Base-by-base conservation (phyloP, 352 stramenopile genomes). In the Pythium rhizo-oryzae region DNA sequence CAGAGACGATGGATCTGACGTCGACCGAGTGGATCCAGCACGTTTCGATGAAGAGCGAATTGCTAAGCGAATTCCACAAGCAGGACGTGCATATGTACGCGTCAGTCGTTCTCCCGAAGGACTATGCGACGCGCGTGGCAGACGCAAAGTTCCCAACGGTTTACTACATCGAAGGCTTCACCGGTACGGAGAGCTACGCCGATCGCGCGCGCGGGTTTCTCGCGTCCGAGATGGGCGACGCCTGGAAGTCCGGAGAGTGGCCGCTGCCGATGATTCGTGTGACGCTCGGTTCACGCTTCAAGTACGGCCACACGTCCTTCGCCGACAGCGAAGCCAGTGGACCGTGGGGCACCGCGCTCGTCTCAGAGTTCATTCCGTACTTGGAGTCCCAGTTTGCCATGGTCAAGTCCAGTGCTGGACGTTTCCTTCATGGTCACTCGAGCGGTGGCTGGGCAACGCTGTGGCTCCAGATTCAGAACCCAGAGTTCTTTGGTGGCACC, bases 131-230 rank as follows among this genome's bases (percentile, higher is more conserved):
- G 1, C 41, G 67, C 2, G 30, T 65, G 3, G n/a, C 65, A 3
- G 44, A 44, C 16, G 53, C 24, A 18, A 62, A 67, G n/a, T 89
- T 81, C 57, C 82, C 85, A 3, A 86, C 80, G 4, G 80, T 93
- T 13, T 93, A 89, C 78, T 91, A 90, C 65, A 85, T 93, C 52
- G 85, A 93, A 75, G 85, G 85, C 8, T 93, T 91, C 60, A 89
- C 79, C 16, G 85, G 85, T 21, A 89, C 82, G 0, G 82, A 91
- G 62, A 74, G 69, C 41, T 91, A 90, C 67, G 80, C 77, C 4
- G 78, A 81, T 51, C 81, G 85, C n/a, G 85, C 82, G 1, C 74
- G 82, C 44, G 74, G 56, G 2, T 93, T 93, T 67, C 58, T 93
- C 37, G 68, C 75, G 13, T 91, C 82, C 0, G 82, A 90, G 33